phyloP scores from a whole-genome alignment of 2,329 filamentous ascomycete species.

The Exophiala bonariae region DNA sequence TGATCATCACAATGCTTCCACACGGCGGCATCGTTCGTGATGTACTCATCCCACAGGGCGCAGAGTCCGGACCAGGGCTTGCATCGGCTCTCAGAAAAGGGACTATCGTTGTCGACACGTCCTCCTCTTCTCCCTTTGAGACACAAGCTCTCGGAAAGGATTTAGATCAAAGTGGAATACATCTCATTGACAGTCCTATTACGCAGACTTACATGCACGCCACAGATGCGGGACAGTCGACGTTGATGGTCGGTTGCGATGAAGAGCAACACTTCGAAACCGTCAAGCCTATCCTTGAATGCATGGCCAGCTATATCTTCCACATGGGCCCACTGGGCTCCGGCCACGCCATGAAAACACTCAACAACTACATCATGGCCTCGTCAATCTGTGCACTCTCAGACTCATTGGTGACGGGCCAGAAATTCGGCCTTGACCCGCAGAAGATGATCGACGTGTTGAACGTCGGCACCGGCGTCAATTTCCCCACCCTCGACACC shows the following conservation, averaged over 20 bases:
- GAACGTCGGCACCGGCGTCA: constrained; percentile 38
- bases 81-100: too few species aligned
- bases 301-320: constrained; percentile 14
- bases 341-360: constrained; percentile 19
- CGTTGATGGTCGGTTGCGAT: constrained; percentile 15
- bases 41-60: constrained; percentile 23
- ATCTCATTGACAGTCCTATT: constrained; percentile 15
- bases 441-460: constrained; percentile 39
- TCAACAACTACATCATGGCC: constrained; percentile 24
- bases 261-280: constrained; percentile 1
- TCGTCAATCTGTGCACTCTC: too few species aligned
- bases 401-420: constrained; percentile 10
- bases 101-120: too few species aligned
- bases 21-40: constrained; percentile 33
- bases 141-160: constrained; percentile 9
- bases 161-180: background rate
- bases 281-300: constrained; percentile 9
- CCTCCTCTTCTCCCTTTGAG: constrained; percentile 14
- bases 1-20: constrained; percentile 34
- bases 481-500: constrained; percentile 34
- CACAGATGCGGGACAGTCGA: constrained; percentile 12
- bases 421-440: constrained; percentile 10
- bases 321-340: constrained; percentile 13
- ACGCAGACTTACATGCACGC: constrained; percentile 17
- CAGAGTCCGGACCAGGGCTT: too few species aligned